Conservation (phyloP, 2,329 filamentous ascomycete species). For the Cercospora sp. region DNA sequence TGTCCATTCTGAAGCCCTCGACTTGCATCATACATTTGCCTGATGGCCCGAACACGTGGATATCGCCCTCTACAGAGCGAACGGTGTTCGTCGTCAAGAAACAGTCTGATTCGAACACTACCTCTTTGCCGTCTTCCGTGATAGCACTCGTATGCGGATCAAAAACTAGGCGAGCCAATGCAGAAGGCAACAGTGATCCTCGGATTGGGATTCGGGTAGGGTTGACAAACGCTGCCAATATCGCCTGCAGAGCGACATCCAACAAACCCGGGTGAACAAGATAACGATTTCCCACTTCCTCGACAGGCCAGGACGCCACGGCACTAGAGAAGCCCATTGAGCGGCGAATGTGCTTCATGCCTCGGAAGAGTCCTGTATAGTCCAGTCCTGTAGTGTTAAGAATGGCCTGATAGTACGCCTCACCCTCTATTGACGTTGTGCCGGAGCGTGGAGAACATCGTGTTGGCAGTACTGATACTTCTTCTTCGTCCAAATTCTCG, state of each 20-base stretch:
- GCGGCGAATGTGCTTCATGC: constrained; percentile 23
- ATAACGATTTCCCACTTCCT: constrained; percentile 23
- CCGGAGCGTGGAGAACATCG: constrained; percentile 24
- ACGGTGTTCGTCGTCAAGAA: constrained; percentile 25
- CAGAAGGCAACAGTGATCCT: constrained; percentile 24
- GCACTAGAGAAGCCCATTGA: constrained; percentile 24
- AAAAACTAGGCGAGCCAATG: constrained; percentile 22
- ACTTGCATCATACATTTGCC: constrained; percentile 19
- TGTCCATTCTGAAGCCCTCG: constrained; percentile 27
- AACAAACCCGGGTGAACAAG: constrained; percentile 37
- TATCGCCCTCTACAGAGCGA: constrained; percentile 25
- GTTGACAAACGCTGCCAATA: constrained; percentile 36
- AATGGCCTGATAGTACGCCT: constrained; percentile 25
- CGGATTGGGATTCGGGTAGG: constrained; percentile 29
- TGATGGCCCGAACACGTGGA: constrained; percentile 29
- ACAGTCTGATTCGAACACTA: constrained; percentile 25
- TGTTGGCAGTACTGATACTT: constrained; percentile 14
- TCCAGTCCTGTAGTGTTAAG: constrained; percentile 25
- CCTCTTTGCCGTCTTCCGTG: constrained; percentile 31
- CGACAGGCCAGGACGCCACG: constrained; percentile 22
- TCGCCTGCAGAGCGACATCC: constrained; percentile 39
- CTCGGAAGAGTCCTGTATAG: constrained; percentile 25
- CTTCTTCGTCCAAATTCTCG: neutral
- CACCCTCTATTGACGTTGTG: constrained; percentile 26
- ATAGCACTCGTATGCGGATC: constrained; percentile 19